phyloP scores from a whole-genome alignment of 1,284 basidiomycete species.

The Ceratobasidium sp. region DNA sequence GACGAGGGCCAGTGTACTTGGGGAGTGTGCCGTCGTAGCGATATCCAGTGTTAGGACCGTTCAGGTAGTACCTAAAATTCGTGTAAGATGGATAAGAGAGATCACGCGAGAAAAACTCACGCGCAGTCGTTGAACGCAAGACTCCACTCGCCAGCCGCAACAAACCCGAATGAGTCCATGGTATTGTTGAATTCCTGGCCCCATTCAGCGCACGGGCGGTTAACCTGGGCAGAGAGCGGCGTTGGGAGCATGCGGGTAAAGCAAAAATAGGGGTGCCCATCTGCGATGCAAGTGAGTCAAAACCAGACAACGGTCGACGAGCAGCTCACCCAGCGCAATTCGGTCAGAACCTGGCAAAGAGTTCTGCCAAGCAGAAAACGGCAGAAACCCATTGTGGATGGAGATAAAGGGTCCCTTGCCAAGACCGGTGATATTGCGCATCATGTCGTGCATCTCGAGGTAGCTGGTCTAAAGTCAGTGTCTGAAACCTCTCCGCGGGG shows the following conservation, averaged over 20 bases:
- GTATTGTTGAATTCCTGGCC: conserved; percentile 58
- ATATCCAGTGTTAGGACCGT: conserved; percentile 76
- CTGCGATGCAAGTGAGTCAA: conserved; percentile 9
- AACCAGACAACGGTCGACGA: neutral
- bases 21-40: conserved; percentile 61
- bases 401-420: conserved; percentile 62
- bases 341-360: conserved; percentile 74
- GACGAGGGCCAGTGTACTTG: conserved; percentile 54
- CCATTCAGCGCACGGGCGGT: conserved; percentile 58
- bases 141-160: conserved; percentile 77
- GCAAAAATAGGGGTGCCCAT: conserved; percentile 79
- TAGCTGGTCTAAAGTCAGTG: conserved; percentile 51
- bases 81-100: no score
- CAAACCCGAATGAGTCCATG: conserved; percentile 70
- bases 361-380: conserved; percentile 62
- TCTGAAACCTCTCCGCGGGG: no score
- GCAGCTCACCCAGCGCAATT: conserved; percentile 66
- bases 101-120: neutral
- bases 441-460: conserved; percentile 61
- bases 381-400: conserved; percentile 59
- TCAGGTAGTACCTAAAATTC: conserved; percentile 68
- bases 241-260: conserved; percentile 66
- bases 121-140: conserved; percentile 85
- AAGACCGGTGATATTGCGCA: conserved; percentile 63
- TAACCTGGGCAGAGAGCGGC: conserved; percentile 56